phyloP scores from a whole-genome alignment of 495 filamentous ascomycete species.

The Aspergillus indologenus region DNA sequence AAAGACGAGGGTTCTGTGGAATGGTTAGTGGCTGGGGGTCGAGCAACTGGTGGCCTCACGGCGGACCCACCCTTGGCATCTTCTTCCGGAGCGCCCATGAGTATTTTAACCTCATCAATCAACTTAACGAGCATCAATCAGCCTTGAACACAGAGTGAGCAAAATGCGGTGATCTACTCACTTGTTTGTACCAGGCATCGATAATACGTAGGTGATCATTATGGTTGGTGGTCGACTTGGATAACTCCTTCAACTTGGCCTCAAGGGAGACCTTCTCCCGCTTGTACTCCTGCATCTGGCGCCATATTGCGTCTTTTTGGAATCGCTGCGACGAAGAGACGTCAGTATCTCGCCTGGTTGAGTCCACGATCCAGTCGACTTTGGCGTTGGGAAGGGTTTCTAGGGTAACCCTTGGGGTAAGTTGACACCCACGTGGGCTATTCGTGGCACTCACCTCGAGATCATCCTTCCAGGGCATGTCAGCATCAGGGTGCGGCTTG shows the following conservation, averaged over 20 bases:
- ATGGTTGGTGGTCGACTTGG: constrained; percentile 72
- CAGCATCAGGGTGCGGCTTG: constrained; percentile 71
- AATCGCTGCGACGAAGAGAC: constrained; percentile 61
- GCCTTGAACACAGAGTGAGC: constrained; percentile 14
- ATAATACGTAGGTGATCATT: constrained; percentile 88
- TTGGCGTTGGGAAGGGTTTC: constrained; percentile 5
- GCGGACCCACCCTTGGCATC: constrained; percentile 52
- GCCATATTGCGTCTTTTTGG: constrained; percentile 95
- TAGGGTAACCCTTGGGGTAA: constrained; percentile 13
- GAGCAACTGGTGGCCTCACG: neutral
- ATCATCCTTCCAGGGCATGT: constrained; percentile 81
- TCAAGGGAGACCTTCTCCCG: constrained; percentile 79
- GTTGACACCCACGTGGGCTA: constrained; percentile 27
- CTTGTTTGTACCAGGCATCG: constrained; percentile 90
- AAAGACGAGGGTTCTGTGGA: constrained; percentile 25
- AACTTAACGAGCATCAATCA: constrained; percentile 52
- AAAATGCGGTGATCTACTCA: constrained; percentile 38
- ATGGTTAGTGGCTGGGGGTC: constrained; percentile 18
- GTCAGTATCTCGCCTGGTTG: constrained; percentile 13
- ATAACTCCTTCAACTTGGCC: constrained; percentile 66
- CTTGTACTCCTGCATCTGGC: constrained; percentile 97
- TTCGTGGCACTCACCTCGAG: constrained; percentile 69
- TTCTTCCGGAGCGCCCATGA: constrained; percentile 54
- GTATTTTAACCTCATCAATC: constrained; percentile 77
- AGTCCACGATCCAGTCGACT: constrained; percentile 8